A percentile compares a stretch with the other conserved stretches of the same genome.
These are phyloP conservation scores for Beauveria asiatica DNA, from an alignment of 2,329 filamentous ascomycete genomes.

Conservation along the genomic window DNA sequence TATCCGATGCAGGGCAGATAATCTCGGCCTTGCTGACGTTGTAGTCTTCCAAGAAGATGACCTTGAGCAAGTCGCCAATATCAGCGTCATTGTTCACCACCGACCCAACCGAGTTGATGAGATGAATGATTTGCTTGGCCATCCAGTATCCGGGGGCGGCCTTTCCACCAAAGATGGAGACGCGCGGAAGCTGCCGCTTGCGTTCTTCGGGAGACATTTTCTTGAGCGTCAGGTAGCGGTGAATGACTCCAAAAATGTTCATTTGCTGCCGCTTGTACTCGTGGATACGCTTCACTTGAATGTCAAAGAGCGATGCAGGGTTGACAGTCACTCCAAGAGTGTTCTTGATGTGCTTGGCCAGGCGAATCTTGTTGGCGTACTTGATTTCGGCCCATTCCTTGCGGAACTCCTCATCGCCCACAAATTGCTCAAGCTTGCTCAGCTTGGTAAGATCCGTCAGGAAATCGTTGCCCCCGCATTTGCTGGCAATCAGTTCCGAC, in stretches of 20 bases:
- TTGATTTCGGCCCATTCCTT: conserved; percentile 97
- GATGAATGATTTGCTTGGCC: conserved; percentile 97
- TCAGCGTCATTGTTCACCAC: conserved; percentile 91
- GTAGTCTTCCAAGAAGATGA: conserved; percentile 96
- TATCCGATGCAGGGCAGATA: conserved; percentile 86
- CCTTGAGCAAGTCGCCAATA: conserved; percentile 89
- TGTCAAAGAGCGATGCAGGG: conserved; percentile 82
- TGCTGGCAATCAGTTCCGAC: conserved; percentile 85
- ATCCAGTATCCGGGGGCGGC: conserved; percentile 99
- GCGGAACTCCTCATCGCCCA: conserved; percentile 82
- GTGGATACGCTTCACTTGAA: conserved; percentile 98
- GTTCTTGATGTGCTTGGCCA: conserved; percentile 85
- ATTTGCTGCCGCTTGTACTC: conserved; percentile 99
- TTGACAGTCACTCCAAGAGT: conserved; percentile 76
- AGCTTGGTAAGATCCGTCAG: conserved; percentile 83
- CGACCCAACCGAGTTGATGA: conserved; percentile 83
- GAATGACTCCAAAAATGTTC: conserved; percentile 97
- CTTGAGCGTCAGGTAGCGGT: conserved; percentile 87
- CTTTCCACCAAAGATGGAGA: conserved; percentile 96
- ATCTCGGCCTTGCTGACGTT: conserved; percentile 99
- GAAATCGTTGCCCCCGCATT: conserved; percentile 74
- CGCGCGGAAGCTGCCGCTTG: conserved; percentile 78
- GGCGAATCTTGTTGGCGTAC: conserved; percentile 84
- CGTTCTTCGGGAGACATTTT: conserved; percentile 71
- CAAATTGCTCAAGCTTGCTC: conserved; percentile 74